Evolutionary conservation across 163 green algal species (phyloP).

Genomic region (Smithsoniella earleae): DNA sequence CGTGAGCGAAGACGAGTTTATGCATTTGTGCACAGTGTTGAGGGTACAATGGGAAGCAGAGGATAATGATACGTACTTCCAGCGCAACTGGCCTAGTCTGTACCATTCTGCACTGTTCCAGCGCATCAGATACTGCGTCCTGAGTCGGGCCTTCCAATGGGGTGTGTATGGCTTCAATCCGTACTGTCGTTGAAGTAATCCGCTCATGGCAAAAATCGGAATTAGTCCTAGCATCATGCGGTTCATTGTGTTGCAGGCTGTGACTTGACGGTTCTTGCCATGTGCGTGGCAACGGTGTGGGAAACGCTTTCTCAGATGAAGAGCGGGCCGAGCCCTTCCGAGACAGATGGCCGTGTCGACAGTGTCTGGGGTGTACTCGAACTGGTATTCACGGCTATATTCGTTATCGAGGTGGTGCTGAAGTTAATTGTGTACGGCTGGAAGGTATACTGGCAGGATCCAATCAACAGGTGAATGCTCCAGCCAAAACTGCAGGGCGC

Average conservation of each 20-base stretch:
- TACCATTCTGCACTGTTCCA: conserved; percentile 6
- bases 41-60: conserved; percentile 25
- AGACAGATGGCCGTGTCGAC: not conserved
- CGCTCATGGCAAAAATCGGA: too few relatives aligned
- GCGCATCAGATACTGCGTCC: not conserved
- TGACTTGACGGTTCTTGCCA: conserved; percentile 21
- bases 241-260: conserved; percentile 26
- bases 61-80: conserved; percentile 7
- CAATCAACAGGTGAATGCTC: not conserved
- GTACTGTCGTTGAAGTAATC: too few relatives aligned
- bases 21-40: conserved; percentile 21
- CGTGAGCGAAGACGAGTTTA: conserved; percentile 16
- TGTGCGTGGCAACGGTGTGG: conserved; percentile 29
- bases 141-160: conserved; percentile 18
- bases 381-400: conserved; percentile 4
- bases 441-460: not conserved
- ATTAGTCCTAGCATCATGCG: too few relatives aligned
- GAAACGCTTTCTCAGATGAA: conserved; percentile 2
- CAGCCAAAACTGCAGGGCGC: too few relatives aligned
- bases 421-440: conserved; percentile 5
- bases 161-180: too few relatives aligned
- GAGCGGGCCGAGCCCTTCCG: not conserved
- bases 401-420: conserved; percentile 8
- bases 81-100: not conserved
- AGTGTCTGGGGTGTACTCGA: conserved; percentile 5